Evolutionary conservation across 2,329 filamentous ascomycete species (phyloP).

Genomic region (Microdochium trichocladiopsis): DNA sequence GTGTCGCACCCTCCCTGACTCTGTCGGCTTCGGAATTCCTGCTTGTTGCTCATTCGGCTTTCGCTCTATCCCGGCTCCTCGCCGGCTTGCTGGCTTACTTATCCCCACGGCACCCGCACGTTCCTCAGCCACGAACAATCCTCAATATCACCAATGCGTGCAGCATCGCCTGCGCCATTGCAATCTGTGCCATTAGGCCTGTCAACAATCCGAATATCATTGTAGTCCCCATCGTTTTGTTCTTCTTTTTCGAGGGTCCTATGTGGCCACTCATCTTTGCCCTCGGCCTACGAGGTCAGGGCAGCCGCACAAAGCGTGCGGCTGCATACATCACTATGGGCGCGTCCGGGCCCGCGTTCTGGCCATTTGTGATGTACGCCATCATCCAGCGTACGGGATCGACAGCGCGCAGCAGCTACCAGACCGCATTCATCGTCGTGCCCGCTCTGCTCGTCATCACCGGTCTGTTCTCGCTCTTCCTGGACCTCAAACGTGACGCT

Average conservation of each 20-base stretch:
- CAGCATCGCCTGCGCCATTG: slow-evolving; percentile 49
- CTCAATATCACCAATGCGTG: slow-evolving; percentile 54
- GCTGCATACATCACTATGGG: slow-evolving; percentile 73
- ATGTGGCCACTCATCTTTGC: slow-evolving; percentile 79
- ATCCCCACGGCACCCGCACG: slow-evolving; percentile 35
- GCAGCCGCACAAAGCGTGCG: slow-evolving; percentile 71
- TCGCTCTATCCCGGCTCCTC: slow-evolving; percentile 67
- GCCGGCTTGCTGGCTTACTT: slow-evolving; percentile 58
- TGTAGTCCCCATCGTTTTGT: slow-evolving; percentile 57
- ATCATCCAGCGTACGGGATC: slow-evolving; percentile 50
- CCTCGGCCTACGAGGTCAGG: slow-evolving; percentile 72
- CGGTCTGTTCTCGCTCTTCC: slow-evolving; percentile 40
- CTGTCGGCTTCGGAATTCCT: slow-evolving; percentile 58
- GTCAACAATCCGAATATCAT: slow-evolving; percentile 37
- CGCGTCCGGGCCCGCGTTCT: slow-evolving; percentile 64
- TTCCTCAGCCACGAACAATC: slow-evolving; percentile 63
- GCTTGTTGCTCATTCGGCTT: slow-evolving; percentile 64
- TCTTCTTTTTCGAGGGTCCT: slow-evolving; percentile 76
- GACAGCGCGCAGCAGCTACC: slow-evolving; percentile 33
- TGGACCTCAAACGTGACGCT: slow-evolving; percentile 39
- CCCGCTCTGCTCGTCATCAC: slow-evolving; percentile 41
- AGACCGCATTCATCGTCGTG: slow-evolving; percentile 58
- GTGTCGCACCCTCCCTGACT: slow-evolving; percentile 32
- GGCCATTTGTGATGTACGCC: slow-evolving; percentile 67
- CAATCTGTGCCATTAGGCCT: slow-evolving; percentile 37